Percentiles rank a stretch among this genome's conserved stretches.
These are phyloP conservation scores for Eutrema japonicum DNA, from an alignment of 345 rosid genomes.

Conservation along the genomic window DNA sequence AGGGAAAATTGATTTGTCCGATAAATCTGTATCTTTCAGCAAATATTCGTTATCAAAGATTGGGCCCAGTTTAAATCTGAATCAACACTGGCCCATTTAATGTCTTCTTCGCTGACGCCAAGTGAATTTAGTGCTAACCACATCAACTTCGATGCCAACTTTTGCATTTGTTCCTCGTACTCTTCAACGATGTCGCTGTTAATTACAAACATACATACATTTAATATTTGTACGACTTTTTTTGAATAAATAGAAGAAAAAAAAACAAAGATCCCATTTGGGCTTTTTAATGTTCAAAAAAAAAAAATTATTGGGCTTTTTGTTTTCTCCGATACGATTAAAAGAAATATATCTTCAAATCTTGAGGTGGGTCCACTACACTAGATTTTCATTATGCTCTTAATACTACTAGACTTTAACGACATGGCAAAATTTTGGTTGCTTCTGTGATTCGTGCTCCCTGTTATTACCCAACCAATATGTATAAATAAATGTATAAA, in stretches of 20 bases:
- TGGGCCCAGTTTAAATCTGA: conserved; percentile 42
- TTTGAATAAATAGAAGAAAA: conserved; percentile 3
- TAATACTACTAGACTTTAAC: conserved; percentile 23
- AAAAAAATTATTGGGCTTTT: neutral
- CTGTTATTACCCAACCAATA: conserved; percentile 3
- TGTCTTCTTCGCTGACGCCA: conserved; percentile 45
- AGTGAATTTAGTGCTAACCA: conserved; percentile 53
- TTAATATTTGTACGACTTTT: conserved; percentile 9
- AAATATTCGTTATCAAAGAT: conserved; percentile 1
- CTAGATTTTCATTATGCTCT: conserved; percentile 34
- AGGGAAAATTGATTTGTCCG: no score
- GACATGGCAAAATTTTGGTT: conserved; percentile 34
- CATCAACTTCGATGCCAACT: conserved; percentile 57
- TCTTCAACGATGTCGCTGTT: conserved; percentile 62
- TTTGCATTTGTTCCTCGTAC: conserved; percentile 69
- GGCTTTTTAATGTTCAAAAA: neutral
- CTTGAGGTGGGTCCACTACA: conserved; percentile 43
- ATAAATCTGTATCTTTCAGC: no score
- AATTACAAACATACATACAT: conserved; percentile 19
- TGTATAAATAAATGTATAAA: neutral
- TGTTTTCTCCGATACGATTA: conserved; percentile 39
- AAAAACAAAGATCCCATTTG: conserved; percentile 29
- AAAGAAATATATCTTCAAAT: conserved; percentile 42
- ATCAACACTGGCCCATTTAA: conserved; percentile 44
- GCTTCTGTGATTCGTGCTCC: conserved; percentile 27